phyloP scores from a whole-genome alignment of 148 eudicot species.

The Spergularia bocconei region DNA sequence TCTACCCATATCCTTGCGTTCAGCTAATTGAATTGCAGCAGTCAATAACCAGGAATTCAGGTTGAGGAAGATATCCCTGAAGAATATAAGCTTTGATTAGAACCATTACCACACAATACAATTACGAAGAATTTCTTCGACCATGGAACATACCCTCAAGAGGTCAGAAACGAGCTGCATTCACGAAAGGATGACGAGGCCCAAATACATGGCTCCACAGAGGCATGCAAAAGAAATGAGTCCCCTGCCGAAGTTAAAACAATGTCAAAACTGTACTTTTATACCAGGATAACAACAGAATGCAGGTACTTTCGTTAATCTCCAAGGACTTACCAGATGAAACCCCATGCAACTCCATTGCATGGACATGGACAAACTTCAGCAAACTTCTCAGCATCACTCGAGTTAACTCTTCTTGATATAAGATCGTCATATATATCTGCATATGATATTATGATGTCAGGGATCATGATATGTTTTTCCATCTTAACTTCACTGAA shows the following conservation, averaged over 20 bases:
- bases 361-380: conserved; percentile 98
- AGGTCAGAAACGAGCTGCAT: conserved; percentile 19
- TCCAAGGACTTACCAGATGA: conserved; percentile 61
- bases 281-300: background rate
- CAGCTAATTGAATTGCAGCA: conserved; percentile 2
- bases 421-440: conserved; percentile 95
- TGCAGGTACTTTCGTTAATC: too few relatives aligned
- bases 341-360: conserved; percentile 92
- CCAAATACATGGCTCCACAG: conserved; percentile 84
- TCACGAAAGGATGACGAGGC: conserved; percentile 92
- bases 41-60: conserved; percentile 8
- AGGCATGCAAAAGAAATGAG: conserved; percentile 76
- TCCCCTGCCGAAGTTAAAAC: conserved; percentile 57
- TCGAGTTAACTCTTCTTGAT: conserved; percentile 84
- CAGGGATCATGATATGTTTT: background rate
- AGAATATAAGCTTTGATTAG: background rate
- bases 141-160: conserved; percentile 20
- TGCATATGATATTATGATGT: conserved; percentile 34
- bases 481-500: background rate
- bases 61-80: conserved; percentile 16
- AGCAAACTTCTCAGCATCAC: conserved; percentile 99
- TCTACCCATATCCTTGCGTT: background rate
- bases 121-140: background rate
- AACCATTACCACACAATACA: background rate
- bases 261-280: background rate